phyloP scores from a whole-genome alignment of 2,329 filamentous ascomycete species.

The Colletotrichum phormii region DNA sequence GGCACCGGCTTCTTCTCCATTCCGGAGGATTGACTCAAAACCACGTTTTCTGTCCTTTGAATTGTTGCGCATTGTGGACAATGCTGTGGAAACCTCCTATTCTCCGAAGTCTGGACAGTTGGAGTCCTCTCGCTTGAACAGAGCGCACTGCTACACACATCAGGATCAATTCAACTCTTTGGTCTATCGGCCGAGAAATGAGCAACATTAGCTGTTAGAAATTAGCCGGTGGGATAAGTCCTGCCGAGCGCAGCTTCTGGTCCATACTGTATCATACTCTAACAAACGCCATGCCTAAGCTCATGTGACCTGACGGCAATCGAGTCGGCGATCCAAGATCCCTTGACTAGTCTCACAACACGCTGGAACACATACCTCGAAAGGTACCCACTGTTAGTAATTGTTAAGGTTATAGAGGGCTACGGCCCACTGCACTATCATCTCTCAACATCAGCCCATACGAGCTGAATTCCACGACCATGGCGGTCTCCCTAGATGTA shows the following conservation, averaged over 20 bases:
- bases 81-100: neutral
- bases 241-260: neutral
- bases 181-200: neutral
- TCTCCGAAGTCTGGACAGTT: neutral
- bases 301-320: neutral
- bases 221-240: neutral
- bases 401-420: no score
- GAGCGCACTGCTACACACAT: neutral
- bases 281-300: neutral
- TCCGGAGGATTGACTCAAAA: neutral
- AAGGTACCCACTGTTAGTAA: no score
- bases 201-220: neutral
- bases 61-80: neutral
- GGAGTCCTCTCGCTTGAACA: neutral
- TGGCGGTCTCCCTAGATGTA: no score
- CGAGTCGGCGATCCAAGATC: neutral
- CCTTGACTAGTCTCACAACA: neutral
- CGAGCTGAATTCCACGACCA: no score
- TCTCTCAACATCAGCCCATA: no score
- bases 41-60: neutral
- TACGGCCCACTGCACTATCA: no score
- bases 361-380: no score
- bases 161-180: neutral
- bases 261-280: neutral
- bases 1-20: neutral